A percentile compares a stretch with the other conserved stretches of the same genome.
Conservation (phyloP, 352 stramenopile species). For the Thalassiosira livingstoniorum region DNA sequence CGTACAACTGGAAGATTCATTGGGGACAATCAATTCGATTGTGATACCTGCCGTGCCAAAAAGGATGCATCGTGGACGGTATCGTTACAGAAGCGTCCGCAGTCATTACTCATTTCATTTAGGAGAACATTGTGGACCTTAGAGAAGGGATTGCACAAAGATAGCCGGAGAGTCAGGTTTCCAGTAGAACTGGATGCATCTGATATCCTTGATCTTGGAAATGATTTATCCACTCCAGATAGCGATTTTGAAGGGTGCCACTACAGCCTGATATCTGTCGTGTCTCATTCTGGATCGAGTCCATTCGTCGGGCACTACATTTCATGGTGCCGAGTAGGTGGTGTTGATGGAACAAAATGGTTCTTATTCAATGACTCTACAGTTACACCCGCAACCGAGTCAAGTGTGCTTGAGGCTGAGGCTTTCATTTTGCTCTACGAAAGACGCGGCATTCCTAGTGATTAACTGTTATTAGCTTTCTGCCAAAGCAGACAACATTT, state of each 20-base stretch:
- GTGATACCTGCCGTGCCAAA: slow-evolving; percentile 48
- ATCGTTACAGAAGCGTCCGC: slow-evolving; percentile 41
- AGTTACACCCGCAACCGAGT: slow-evolving; percentile 40
- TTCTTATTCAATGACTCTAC: slow-evolving; percentile 63
- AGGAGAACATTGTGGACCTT: slow-evolving; percentile 49
- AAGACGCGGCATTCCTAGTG: slow-evolving; percentile 35
- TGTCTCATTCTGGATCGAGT: slow-evolving; percentile 54
- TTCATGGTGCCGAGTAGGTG: slow-evolving; percentile 20
- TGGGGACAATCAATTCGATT: slow-evolving; percentile 56
- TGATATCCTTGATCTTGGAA: slow-evolving; percentile 40
- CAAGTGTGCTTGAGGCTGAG: slow-evolving; percentile 45
- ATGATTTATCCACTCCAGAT: slow-evolving; percentile 28
- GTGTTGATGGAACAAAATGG: slow-evolving; percentile 33
- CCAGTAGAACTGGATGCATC: slow-evolving; percentile 60
- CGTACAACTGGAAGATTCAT: slow-evolving; percentile 49
- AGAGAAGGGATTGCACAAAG: slow-evolving; percentile 62
- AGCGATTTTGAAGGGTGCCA: slow-evolving; percentile 57
- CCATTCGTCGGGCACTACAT: slow-evolving; percentile 62
- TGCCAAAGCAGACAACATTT: background rate
- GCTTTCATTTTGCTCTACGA: slow-evolving; percentile 64
- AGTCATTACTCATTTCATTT: slow-evolving; percentile 59
- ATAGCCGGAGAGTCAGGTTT: slow-evolving; percentile 54
- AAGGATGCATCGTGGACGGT: slow-evolving; percentile 54
- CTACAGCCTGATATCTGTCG: slow-evolving; percentile 46
- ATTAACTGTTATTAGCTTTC: background rate